Evolutionary conservation across 2,329 filamentous ascomycete species (phyloP).

Genomic region (Malbranchea cinnamomea): DNA sequence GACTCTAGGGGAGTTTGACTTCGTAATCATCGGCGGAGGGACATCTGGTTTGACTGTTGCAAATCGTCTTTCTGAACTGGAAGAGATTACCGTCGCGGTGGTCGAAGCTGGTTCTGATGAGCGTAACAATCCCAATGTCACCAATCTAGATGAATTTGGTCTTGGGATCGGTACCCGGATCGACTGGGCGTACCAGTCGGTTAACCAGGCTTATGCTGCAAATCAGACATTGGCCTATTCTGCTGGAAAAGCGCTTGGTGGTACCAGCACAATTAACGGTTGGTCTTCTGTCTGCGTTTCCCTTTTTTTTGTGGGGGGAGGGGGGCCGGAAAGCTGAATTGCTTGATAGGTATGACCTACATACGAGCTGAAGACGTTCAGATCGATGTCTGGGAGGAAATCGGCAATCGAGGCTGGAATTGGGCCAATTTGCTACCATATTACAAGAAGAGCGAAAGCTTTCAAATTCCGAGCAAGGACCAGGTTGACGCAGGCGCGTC

Average conservation of each 20-base stretch:
- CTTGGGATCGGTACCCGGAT: constrained; percentile 14
- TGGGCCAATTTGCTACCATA: constrained; percentile 19
- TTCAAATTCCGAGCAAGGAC: constrained; percentile 12
- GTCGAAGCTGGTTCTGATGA: constrained; percentile 18
- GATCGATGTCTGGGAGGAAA: constrained; percentile 21
- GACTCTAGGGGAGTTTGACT: constrained; percentile 18
- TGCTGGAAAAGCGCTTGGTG: no score
- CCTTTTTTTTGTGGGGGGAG: no score
- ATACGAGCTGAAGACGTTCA: no score
- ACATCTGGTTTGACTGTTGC: constrained; percentile 20
- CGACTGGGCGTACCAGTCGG: constrained; percentile 21
- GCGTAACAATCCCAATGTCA: constrained; percentile 17
- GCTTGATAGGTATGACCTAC: no score
- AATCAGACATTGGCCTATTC: no score
- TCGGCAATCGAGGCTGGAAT: constrained; percentile 18
- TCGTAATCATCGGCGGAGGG: constrained; percentile 21
- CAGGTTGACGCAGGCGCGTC: constrained; percentile 13
- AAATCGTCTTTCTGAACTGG: constrained; percentile 19
- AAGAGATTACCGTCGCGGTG: constrained; percentile 14
- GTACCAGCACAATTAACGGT: no score
- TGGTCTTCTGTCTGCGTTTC: no score
- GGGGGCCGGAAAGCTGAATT: no score
- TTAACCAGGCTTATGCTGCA: no score
- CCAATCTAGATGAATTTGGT: constrained; percentile 4
- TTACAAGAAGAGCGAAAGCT: constrained; percentile 16